Percentiles rank a stretch among this genome's conserved stretches.
Evolutionary conservation across 768 basidiomycete species (phyloP).

Genomic region (Suillus weaverae): DNA sequence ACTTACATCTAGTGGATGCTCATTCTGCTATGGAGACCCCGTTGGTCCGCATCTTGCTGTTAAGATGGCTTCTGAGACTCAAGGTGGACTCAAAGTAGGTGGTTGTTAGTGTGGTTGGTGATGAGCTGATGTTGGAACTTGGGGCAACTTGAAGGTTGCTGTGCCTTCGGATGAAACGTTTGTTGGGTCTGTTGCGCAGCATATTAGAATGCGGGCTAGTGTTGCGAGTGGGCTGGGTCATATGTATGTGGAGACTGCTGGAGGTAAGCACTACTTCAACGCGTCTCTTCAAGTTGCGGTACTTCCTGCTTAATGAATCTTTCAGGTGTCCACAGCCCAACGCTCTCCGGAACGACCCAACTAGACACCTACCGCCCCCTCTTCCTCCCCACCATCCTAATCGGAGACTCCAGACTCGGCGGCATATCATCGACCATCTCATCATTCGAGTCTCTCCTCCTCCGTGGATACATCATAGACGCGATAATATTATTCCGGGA

Average conservation of each 20-base stretch:
- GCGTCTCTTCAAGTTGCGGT: neutral
- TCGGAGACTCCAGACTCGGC: constrained; percentile 88
- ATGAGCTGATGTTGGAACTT: neutral
- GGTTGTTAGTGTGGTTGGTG: constrained; percentile 9
- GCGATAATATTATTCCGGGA: constrained; percentile 83
- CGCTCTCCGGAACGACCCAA: constrained; percentile 80
- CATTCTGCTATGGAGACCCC: constrained; percentile 78
- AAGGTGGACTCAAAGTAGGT: constrained; percentile 29
- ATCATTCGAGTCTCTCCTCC: constrained; percentile 84
- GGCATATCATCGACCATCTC: constrained; percentile 94
- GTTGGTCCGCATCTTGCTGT: constrained; percentile 94
- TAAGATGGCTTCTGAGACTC: constrained; percentile 40
- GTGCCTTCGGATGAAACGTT: constrained; percentile 66
- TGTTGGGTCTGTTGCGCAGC: constrained; percentile 58
- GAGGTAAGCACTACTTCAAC: constrained; percentile 61
- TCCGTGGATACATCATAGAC: constrained; percentile 91
- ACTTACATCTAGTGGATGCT: constrained; percentile 47
- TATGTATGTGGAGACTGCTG: constrained; percentile 92
- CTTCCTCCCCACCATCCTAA: constrained; percentile 81
- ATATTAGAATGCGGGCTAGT: constrained; percentile 57
- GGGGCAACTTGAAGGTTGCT: constrained; percentile 20
- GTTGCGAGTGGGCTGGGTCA: constrained; percentile 38
- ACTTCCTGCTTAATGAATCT: constrained; percentile 6
- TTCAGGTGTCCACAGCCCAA: constrained; percentile 89
- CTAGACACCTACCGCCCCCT: constrained; percentile 84